phyloP scores from a whole-genome alignment of 371 early-diverging fungal species.

The Mycotypha africana region DNA sequence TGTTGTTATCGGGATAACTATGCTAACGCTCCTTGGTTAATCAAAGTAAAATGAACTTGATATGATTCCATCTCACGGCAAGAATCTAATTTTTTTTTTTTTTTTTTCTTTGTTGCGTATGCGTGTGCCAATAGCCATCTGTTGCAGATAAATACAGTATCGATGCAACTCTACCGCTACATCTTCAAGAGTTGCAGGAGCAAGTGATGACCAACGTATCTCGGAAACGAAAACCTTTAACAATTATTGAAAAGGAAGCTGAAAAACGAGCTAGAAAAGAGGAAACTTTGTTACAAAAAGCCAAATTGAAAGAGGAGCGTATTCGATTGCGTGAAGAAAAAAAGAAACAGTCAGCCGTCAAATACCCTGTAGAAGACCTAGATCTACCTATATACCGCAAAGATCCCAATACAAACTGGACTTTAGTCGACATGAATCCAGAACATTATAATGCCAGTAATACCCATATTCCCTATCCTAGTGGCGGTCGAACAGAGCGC shows the following conservation, averaged over 20 bases:
- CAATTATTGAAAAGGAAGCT: slow-evolving; percentile 26
- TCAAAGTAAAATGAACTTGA: slow-evolving; percentile 64
- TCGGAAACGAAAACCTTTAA: slow-evolving; percentile 12
- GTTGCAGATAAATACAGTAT: slow-evolving; percentile 44
- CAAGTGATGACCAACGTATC: slow-evolving; percentile 20
- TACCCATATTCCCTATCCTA: slow-evolving; percentile 33
- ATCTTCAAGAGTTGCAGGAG: slow-evolving; percentile 41
- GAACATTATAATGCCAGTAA: slow-evolving; percentile 9
- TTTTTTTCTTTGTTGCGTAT: too few relatives aligned
- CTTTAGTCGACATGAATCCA: slow-evolving; percentile 37
- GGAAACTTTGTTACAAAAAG: slow-evolving; percentile 23
- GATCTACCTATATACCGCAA: slow-evolving; percentile 50
- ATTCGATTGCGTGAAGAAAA: slow-evolving; percentile 23
- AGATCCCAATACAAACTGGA: slow-evolving; percentile 41
- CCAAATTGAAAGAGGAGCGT: slow-evolving; percentile 35
- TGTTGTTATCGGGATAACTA: slow-evolving; percentile 57
- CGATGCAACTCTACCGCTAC: slow-evolving; percentile 38
- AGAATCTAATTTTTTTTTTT: too few relatives aligned
- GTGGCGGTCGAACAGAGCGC: slow-evolving; percentile 30
- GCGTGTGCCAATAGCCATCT: too few relatives aligned
- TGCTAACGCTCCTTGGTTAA: slow-evolving; percentile 64
- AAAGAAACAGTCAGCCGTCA: slow-evolving; percentile 40
- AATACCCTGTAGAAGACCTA: slow-evolving; percentile 61
- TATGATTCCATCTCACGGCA: too few relatives aligned
- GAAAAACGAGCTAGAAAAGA: slow-evolving; percentile 44